Evolutionary conservation across 768 basidiomycete genomes (phyloP), one percentile per base, ranked within the genome.

Genomic region (Dentipellis sp.): DNA sequence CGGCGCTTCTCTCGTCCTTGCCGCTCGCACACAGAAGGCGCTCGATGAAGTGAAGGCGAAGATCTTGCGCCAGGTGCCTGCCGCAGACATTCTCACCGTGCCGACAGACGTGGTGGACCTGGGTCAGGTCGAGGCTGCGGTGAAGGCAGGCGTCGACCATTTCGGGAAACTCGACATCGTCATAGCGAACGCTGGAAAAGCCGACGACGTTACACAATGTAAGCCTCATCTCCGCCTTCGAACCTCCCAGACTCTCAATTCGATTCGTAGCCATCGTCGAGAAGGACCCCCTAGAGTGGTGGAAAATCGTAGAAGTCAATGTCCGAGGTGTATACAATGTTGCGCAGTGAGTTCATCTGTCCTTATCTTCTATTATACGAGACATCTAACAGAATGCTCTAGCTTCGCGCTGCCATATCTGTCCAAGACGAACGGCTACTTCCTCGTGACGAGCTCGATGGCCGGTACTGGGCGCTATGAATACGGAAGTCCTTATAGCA

Each of bases 1-100:
- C 2, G 65, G 65, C 5, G 65, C 64, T 8, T 39, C 22, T 2
- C 23, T 65, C n/a, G 23, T 62, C 7, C 46, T 65, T 10, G 50
- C 51, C 3, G 50, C 42, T 1, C 56, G 53, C 2, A 55, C n/a
- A 3, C 49, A 51, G 38, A 36, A 53, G n/a, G 10, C 50, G 2
- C 53, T 60, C 35, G 21, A 58, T 2, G 21, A 35, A 1, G 56
- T 35, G 16, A 51, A 35, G 34, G 53, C 50, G 3, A 46, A 22
- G 9, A 54, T 55, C 35, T 53, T 60, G 2, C 40, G 38, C 16
- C 47, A 40, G 5, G 36, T 5, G 0, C 56, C 59, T 10, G 36
- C 52, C 3, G 53, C 59, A 2, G 9, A 37, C 14, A 36, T 58
- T 2, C 39, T 51, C 8, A 52, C 45, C 14, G 53, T 58, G 42